These are phyloP conservation scores for Cutaneotrichosporon arboriforme DNA, from an alignment of 1,284 basidiomycete species.

Conservation along the genomic window DNA sequence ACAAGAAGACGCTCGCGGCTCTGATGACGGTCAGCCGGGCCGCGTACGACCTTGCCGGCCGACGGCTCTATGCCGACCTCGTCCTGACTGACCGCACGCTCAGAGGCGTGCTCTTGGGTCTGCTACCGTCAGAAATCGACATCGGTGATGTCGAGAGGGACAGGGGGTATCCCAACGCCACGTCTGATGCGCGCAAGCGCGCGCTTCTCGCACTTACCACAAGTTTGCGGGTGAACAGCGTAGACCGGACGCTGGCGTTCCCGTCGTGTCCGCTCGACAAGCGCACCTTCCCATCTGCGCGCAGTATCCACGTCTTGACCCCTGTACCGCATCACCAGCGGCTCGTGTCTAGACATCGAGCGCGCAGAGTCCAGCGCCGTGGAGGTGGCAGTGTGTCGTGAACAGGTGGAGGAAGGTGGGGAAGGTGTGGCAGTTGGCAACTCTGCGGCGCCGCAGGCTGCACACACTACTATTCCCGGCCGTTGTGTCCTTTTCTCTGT, in stretches of 20 bases:
- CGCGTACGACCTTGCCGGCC: conserved; percentile 9
- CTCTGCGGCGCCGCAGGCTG: too few relatives aligned
- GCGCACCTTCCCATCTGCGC: conserved; percentile 5
- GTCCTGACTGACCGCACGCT: conserved; percentile 8
- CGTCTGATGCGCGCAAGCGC: conserved; percentile 8
- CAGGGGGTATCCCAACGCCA: conserved; percentile 2
- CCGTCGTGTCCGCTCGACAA: conserved; percentile 6
- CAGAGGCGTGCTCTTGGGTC: neutral
- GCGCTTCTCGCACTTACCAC: conserved; percentile 8
- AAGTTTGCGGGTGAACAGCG: neutral
- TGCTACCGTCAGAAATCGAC: too few relatives aligned
- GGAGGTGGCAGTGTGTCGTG: too few relatives aligned
- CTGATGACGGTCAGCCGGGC: conserved; percentile 4
- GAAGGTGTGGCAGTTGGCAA: too few relatives aligned
- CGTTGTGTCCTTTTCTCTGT: too few relatives aligned
- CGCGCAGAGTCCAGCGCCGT: too few relatives aligned
- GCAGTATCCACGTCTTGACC: conserved; percentile 2
- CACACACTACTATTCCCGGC: too few relatives aligned
- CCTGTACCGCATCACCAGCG: conserved; percentile 5
- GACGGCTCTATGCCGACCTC: conserved; percentile 11
- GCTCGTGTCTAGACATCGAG: too few relatives aligned
- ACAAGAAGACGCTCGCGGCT: conserved; percentile 5
- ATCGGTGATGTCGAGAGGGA: too few relatives aligned
- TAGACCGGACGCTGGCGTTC: neutral
- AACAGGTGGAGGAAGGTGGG: too few relatives aligned